Evolutionary conservation across 2,329 filamentous ascomycete species (phyloP).

Genomic region (Hypoxylon sp.): DNA sequence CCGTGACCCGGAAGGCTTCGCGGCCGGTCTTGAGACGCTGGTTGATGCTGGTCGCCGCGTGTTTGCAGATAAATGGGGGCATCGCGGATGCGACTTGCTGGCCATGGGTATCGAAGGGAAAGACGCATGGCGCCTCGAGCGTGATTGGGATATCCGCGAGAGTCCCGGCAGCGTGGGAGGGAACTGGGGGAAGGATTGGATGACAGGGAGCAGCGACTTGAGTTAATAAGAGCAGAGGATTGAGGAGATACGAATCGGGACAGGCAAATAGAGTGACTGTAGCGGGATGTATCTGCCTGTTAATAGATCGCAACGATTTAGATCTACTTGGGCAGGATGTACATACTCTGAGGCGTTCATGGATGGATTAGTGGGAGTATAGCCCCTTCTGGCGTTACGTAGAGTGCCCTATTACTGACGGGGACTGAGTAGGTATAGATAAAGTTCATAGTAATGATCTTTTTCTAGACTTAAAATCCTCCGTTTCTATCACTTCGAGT

Average conservation of each 20-base stretch:
- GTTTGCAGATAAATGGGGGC: slow-evolving; percentile 60
- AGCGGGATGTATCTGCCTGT: not conserved
- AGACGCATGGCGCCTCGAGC: slow-evolving; percentile 57
- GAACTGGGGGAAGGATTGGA: slow-evolving; percentile 55
- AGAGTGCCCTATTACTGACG: not conserved
- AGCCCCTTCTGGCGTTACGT: slow-evolving; percentile 10
- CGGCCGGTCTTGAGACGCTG: slow-evolving; percentile 53
- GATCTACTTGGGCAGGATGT: not conserved
- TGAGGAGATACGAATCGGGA: not conserved
- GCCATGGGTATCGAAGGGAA: slow-evolving; percentile 52
- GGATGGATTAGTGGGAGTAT: slow-evolving; percentile 4
- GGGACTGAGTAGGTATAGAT: slow-evolving; percentile 9
- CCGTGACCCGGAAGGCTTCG: slow-evolving; percentile 58
- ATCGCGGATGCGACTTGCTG: slow-evolving; percentile 57
- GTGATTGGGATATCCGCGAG: slow-evolving; percentile 55
- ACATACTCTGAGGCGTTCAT: slow-evolving; percentile 27
- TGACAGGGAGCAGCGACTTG: slow-evolving; percentile 37
- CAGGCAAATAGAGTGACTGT: not conserved
- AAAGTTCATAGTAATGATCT: slow-evolving; percentile 18
- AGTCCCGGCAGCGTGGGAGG: slow-evolving; percentile 49
- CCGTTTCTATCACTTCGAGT: no score
- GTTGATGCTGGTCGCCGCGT: slow-evolving; percentile 56
- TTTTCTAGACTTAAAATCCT: not conserved
- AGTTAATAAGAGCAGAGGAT: not conserved
- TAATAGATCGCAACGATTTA: not conserved